Percentiles rank a stretch among this genome's conserved stretches.
phyloP scores from a whole-genome alignment of 805 yeast species.

The Danielia reshetovae region DNA sequence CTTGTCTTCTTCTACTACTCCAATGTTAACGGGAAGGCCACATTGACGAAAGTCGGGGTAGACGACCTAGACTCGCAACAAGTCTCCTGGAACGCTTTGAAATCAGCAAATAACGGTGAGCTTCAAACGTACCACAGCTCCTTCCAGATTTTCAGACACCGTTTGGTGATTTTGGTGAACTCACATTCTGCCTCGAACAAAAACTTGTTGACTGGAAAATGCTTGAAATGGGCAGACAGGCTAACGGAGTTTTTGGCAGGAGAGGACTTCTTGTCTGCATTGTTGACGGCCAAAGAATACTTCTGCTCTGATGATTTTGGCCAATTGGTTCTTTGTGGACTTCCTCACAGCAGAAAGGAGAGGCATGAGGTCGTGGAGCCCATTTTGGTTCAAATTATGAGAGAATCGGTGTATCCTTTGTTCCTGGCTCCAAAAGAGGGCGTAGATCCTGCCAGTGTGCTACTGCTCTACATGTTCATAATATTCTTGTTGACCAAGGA shows the following conservation, averaged over 20 bases:
- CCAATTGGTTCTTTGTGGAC: constrained; percentile 49
- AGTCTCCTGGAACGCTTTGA: constrained; percentile 1
- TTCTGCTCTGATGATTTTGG: constrained; percentile 43
- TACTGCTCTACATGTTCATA: constrained; percentile 15
- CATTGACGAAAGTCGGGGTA: constrained; percentile 6
- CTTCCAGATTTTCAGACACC: constrained; percentile 21
- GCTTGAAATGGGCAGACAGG: constrained; percentile 68
- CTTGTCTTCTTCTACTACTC: constrained; percentile 8
- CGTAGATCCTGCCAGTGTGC: background rate
- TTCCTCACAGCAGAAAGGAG: constrained; percentile 44
- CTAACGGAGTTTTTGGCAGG: constrained; percentile 45
- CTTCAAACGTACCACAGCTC: constrained; percentile 4
- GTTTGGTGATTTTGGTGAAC: constrained; percentile 18
- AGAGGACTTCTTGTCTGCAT: constrained; percentile 52
- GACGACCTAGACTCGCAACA: constrained; percentile 11
- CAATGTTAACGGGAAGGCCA: background rate
- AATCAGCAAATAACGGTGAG: background rate
- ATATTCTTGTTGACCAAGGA: constrained; percentile 8
- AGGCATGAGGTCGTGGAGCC: constrained; percentile 50
- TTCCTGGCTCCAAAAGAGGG: constrained; percentile 14
- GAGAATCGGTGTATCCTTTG: constrained; percentile 46
- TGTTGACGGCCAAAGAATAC: constrained; percentile 50
- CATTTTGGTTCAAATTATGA: constrained; percentile 54
- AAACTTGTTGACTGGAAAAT: constrained; percentile 53
- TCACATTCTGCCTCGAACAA: constrained; percentile 8